These are phyloP conservation scores for Tricholoma hemisulphureum DNA, from an alignment of 768 basidiomycete species.

Conservation along the genomic window DNA sequence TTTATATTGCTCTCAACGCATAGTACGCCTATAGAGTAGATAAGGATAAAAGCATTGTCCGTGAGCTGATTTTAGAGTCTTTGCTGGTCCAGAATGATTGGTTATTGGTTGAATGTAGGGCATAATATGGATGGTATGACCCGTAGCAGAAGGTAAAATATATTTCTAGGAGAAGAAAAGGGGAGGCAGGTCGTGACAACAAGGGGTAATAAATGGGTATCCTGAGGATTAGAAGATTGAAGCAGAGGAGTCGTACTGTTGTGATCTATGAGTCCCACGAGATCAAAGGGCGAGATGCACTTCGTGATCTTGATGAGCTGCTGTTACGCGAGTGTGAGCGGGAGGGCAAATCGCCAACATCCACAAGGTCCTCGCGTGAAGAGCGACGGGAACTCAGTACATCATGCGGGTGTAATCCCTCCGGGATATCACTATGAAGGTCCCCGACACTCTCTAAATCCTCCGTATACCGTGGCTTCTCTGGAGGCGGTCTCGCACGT, in stretches of 20 bases:
- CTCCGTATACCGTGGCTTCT: constrained; percentile 43
- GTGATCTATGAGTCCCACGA: constrained; percentile 13
- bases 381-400: constrained; percentile 14
- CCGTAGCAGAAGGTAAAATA: background rate
- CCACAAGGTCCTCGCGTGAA: constrained; percentile 17
- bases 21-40: constrained; percentile 11
- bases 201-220: background rate
- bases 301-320: constrained; percentile 22
- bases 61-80: background rate
- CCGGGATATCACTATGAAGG: constrained; percentile 9
- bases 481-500: constrained; percentile 32
- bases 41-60: constrained; percentile 6
- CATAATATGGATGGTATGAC: background rate
- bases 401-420: constrained; percentile 8
- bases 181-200: background rate
- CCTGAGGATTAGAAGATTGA: background rate
- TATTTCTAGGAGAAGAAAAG: background rate
- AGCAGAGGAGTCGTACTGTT: constrained; percentile 1
- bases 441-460: constrained; percentile 35
- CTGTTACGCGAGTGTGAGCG: constrained; percentile 24
- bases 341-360: constrained; percentile 22
- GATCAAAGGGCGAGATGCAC: constrained; percentile 17
- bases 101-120: background rate
- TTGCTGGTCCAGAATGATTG: background rate
- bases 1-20: constrained; percentile 16